phyloP scores from a whole-genome alignment of 2,329 filamentous ascomycete species.

The Camptophora hylomeconis region DNA sequence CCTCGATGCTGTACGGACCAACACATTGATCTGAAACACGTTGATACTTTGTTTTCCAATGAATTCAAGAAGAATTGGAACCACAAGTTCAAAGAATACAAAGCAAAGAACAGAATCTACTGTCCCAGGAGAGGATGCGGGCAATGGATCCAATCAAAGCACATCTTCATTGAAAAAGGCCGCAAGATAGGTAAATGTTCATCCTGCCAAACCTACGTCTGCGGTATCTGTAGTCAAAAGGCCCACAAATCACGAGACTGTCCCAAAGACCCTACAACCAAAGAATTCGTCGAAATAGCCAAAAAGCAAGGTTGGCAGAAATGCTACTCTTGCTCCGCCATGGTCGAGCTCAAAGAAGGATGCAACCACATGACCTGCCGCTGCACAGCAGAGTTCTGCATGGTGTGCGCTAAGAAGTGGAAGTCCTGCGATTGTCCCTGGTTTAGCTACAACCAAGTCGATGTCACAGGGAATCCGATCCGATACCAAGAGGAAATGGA shows the following conservation, averaged over 20 bases:
- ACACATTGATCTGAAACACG: slow-evolving; percentile 61
- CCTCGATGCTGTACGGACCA: slow-evolving; percentile 66
- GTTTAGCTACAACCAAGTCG: slow-evolving; percentile 52
- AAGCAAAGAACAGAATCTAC: slow-evolving; percentile 61
- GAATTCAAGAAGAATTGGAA: slow-evolving; percentile 73
- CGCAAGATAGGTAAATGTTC: slow-evolving; percentile 58
- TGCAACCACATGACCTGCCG: slow-evolving; percentile 83
- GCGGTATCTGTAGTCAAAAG: slow-evolving; percentile 57
- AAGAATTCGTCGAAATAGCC: slow-evolving; percentile 45
- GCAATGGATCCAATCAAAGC: slow-evolving; percentile 63
- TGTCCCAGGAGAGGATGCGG: slow-evolving; percentile 63
- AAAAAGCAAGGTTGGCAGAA: slow-evolving; percentile 63
- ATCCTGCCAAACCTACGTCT: slow-evolving; percentile 61
- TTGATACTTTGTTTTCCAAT: slow-evolving; percentile 59
- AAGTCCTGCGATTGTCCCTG: slow-evolving; percentile 71
- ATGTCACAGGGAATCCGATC: slow-evolving; percentile 27
- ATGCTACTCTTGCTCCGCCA: slow-evolving; percentile 63
- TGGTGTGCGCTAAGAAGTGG: slow-evolving; percentile 72
- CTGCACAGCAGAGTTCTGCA: slow-evolving; percentile 76
- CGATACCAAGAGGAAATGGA: slow-evolving; percentile 37
- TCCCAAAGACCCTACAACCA: slow-evolving; percentile 37
- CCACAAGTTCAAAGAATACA: slow-evolving; percentile 63
- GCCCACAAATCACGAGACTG: slow-evolving; percentile 61
- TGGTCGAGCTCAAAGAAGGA: slow-evolving; percentile 70
- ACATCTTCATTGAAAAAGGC: slow-evolving; percentile 46